These are phyloP conservation scores for Candida adriatica DNA, from an alignment of 805 yeast species.

Conservation along the genomic window DNA sequence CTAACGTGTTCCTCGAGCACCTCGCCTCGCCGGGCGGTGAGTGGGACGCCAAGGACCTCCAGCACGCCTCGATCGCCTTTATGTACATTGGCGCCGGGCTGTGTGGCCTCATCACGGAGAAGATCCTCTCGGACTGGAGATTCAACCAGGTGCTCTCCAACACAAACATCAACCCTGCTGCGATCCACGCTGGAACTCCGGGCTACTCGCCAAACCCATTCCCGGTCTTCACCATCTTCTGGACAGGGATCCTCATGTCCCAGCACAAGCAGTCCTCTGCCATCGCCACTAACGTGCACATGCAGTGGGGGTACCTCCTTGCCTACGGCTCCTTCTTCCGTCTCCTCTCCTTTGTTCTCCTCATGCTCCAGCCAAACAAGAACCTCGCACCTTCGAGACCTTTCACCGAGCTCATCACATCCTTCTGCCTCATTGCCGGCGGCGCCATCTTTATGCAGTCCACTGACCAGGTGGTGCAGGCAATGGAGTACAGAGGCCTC, in stretches of 20 bases:
- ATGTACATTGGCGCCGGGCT: conserved; percentile 89
- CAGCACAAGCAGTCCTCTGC: conserved; percentile 82
- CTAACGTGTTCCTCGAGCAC: conserved; percentile 89
- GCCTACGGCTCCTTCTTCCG: conserved; percentile 80
- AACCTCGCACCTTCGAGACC: conserved; percentile 57
- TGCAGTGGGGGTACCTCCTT: conserved; percentile 88
- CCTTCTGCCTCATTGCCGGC: conserved; percentile 79
- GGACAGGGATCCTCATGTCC: conserved; percentile 96
- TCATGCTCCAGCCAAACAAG: conserved; percentile 39
- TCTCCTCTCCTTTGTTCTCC: conserved; percentile 49
- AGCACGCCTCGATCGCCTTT: conserved; percentile 86
- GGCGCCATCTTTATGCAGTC: conserved; percentile 91
- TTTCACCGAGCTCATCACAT: conserved; percentile 73
- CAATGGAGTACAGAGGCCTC: conserved; percentile 74
- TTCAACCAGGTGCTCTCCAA: conserved; percentile 31
- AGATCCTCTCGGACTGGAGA: conserved; percentile 58
- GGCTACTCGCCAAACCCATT: conserved; percentile 91
- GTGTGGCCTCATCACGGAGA: conserved; percentile 80
- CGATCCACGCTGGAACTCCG: conserved; percentile 42
- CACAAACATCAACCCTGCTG: conserved; percentile 22
- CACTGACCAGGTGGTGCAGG: conserved; percentile 77
- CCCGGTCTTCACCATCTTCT: conserved; percentile 87
- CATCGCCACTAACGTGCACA: conserved; percentile 73
- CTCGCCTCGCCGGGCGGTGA: conserved; percentile 69
- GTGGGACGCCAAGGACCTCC: conserved; percentile 88